Evolutionary conservation across 208 protist species (phyloP), one percentile per base, ranked within the genome.

Genomic region (Leishmania turanica): DNA sequence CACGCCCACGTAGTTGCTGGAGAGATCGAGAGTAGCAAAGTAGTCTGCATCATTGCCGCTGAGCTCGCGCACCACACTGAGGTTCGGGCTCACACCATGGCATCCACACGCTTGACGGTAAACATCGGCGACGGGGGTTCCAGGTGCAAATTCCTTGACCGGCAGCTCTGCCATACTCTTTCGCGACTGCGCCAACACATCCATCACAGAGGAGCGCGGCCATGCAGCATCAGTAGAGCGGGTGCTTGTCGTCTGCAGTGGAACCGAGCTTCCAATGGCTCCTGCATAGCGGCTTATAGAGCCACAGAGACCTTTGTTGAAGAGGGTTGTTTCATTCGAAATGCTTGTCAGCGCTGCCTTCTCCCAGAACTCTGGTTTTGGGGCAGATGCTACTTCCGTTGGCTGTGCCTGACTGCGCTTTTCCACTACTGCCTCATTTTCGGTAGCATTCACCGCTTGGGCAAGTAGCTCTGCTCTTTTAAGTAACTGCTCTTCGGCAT

Each of bases 1-100:
- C 27, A 83, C 74, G 1, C 91, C 91, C 19, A 92, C 81, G 60
- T 90, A 94, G 72, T 90, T 94, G n/a, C 79, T 82, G 40, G 86
- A 90, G 56, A 91, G 84, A 68, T 94, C 88, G 34, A 94, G 82
- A 24, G 66, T 75, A 24, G 60, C 78, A n/a, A 92, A 76, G 77
- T 53, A 87, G 19, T 70, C 64, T 21, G 66, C 80, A 27, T 58
- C 45, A 21, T 31, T 80, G 17, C 69, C 37, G 5, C 70, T 78
- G 13, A 92, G 72, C 27, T 77, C 42, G 11, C 79, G 82, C 13
- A 87, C 24, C 31, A 92, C 62, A 40, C 75, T 84, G 0, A 77
- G 79, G 78, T 87, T 92, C 6, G 84, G 80, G 21, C 65, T 77
- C 7, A 92, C 72, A 1, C 86, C 84, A 37, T 81, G 77, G 47